These are phyloP conservation scores for Stachybotrys chlorohalonatus DNA, from an alignment of 2,329 filamentous ascomycete species.

Conservation along the genomic window DNA sequence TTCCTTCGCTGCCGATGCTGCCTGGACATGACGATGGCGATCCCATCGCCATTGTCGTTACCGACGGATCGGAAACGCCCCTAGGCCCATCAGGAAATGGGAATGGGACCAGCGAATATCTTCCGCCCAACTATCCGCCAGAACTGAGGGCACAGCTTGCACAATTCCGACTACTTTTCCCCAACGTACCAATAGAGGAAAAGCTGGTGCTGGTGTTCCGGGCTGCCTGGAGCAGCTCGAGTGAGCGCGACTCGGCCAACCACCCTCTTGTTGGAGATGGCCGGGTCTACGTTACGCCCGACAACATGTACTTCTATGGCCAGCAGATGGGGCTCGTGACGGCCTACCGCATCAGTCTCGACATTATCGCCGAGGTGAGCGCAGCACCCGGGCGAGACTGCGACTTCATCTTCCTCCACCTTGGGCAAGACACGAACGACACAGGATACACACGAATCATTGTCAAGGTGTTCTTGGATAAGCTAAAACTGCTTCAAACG, in stretches of 20 bases:
- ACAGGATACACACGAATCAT: constrained; percentile 66
- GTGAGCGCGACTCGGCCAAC: constrained; percentile 29
- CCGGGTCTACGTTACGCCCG: constrained; percentile 77
- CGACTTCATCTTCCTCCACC: constrained; percentile 84
- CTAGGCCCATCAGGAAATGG: constrained; percentile 19
- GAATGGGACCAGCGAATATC: constrained; percentile 40
- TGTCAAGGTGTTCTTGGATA: constrained; percentile 88
- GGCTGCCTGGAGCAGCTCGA: constrained; percentile 66
- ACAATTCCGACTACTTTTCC: constrained; percentile 89
- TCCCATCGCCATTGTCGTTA: constrained; percentile 30
- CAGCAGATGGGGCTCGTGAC: constrained; percentile 87
- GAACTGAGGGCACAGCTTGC: constrained; percentile 81
- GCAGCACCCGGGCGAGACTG: constrained; percentile 83
- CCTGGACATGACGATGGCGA: constrained; percentile 27
- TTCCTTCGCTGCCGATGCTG: constrained; percentile 18
- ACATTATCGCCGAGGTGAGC: constrained; percentile 78
- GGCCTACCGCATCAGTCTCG: constrained; percentile 67
- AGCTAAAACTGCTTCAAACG: constrained; percentile 70
- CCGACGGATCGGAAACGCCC: constrained; percentile 14
- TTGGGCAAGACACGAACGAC: constrained; percentile 51
- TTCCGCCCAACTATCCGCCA: constrained; percentile 68
- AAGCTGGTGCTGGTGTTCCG: constrained; percentile 87
- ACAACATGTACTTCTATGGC: constrained; percentile 92
- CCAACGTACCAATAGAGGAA: constrained; percentile 65
- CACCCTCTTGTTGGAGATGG: constrained; percentile 51